Base-by-base conservation (phyloP, 2,329 filamentous ascomycete genomes). In the Sarocladium kiliense region DNA sequence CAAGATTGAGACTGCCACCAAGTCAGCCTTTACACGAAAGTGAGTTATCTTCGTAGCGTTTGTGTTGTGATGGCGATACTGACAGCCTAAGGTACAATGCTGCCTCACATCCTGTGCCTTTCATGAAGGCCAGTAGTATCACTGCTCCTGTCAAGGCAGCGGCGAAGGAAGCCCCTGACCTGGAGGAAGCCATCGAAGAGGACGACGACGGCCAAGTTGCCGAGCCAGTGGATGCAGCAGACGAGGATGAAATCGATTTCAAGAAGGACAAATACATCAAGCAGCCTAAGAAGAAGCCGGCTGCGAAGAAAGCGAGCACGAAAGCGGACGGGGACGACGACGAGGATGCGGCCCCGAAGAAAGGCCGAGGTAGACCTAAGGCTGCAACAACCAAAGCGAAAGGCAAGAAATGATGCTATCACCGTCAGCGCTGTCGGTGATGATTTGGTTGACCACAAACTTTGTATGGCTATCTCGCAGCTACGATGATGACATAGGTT, bases 221-320 rank as follows among this genome's bases (percentile, higher is more conserved):
- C 1, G 80, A 82, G 34, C 68, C 75, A 2, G 80, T 74, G 1
- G 82, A 84, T 41, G 83, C 45, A 1, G 86, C 86, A 0, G 88
- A 89, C 3, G 87, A 89, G 0, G 87, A 90, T 12, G 88, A 91
- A 54, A 74, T 85, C n/a, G 91, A 96, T 67, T 70, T 97, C 53
- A 91, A 88, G 65, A 96, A 93, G 67, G 94, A 99, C 72, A 97
- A 97, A 71, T 97, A 96, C 65, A 92, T 97, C 68, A 96, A 94
- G 70, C 81, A 88, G 66, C 90, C 93, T 12, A 97, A 96, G 78
- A 84, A 83, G 65, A 81, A 83, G 67, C 37, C 64, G 6, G 65
- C 71, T n/a, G 76, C 76, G 64, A 76, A 74, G 60, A 58, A 69
- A 0, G 71, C 58, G 55, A 72, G 70, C 30, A 71, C 68, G 42